Evolutionary conservation across 805 yeast genomes (phyloP), one percentile per base, ranked within the genome.

Genomic region (Saitoella complicata): DNA sequence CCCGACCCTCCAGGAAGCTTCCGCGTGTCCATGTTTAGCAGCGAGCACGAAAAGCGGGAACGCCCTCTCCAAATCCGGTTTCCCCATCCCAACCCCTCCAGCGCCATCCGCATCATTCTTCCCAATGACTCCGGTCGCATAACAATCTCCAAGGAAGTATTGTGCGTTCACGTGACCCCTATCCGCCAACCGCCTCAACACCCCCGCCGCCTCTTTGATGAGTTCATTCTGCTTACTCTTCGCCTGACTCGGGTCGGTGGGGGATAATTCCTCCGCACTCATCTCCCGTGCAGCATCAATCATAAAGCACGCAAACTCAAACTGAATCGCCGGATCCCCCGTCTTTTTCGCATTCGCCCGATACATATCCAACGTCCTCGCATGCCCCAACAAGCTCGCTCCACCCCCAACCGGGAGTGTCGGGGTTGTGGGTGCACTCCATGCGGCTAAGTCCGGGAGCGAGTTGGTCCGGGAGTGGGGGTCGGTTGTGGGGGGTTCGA

Each of bases 11-110:
- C 82, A 91, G 1, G 95, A 86, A 41, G 91, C 75, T 59, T 88
- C 97, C 5, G 81, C 71, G 59, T 88, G 97, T 31, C 88, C 91
- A 54, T 84, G 88, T 58, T 91, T 88, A 2, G 95, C 95, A 5
- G 97, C 95, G 34, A 82, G 67, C 57, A 80, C 86, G 59, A 91
- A 91, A 45, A 83, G 70, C 1, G 60, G 53, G 53, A 84, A 78
- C 1, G 96, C 80, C 51, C 82, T 87, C 50, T 72, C 75, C 53
- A 79, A 71, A 43, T 87, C 94, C 6, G 46, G 51, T 5, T 47
- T 45, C 7, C 78, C 67, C 21, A 21, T 21, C 2, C 21, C 21
- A 4, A 21, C 21, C 21, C 21, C 21, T 21, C 21, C 21, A 4
- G 21, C 21, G 4, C 21, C 21, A 21, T 21, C 21, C 21, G 21